Conservation (phyloP, 208 protist genomes). For the Acanthamoeba lenticulata region DNA sequence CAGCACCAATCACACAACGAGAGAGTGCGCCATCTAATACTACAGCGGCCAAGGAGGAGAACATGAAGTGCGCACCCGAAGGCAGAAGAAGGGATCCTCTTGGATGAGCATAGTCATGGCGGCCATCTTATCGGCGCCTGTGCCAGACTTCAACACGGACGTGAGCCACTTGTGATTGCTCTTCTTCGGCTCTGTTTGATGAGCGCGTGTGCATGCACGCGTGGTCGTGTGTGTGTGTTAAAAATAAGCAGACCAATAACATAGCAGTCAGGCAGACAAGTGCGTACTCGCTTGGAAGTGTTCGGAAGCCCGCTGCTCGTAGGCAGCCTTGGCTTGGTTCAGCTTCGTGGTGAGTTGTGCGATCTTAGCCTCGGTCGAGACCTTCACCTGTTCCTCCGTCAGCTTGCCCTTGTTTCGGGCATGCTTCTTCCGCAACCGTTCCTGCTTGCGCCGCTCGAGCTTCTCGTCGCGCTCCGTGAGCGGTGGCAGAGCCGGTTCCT, state of each 20-base stretch:
- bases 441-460: slow-evolving; percentile 8
- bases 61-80: slow-evolving; percentile 13
- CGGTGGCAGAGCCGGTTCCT: background rate
- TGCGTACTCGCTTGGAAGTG: slow-evolving; percentile 22
- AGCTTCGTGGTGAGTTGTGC: background rate
- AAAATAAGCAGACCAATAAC: background rate
- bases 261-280: background rate
- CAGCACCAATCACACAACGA: background rate
- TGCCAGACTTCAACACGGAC: slow-evolving; percentile 71
- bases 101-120: slow-evolving; percentile 70
- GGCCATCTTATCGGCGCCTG: slow-evolving; percentile 68
- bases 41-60: background rate
- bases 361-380: background rate
- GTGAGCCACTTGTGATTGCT: slow-evolving; percentile 62
- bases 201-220: background rate
- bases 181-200: slow-evolving; percentile 36
- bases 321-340: slow-evolving; percentile 25
- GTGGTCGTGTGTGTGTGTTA: background rate
- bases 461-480: slow-evolving; percentile 35
- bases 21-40: background rate
- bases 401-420: background rate
- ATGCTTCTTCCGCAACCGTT: background rate
- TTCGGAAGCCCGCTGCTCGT: background rate
- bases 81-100: slow-evolving; percentile 17
- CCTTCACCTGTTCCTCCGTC: background rate